Evolutionary conservation across 768 basidiomycete genomes (phyloP).

Genomic region (Amanita polypyramis): DNA sequence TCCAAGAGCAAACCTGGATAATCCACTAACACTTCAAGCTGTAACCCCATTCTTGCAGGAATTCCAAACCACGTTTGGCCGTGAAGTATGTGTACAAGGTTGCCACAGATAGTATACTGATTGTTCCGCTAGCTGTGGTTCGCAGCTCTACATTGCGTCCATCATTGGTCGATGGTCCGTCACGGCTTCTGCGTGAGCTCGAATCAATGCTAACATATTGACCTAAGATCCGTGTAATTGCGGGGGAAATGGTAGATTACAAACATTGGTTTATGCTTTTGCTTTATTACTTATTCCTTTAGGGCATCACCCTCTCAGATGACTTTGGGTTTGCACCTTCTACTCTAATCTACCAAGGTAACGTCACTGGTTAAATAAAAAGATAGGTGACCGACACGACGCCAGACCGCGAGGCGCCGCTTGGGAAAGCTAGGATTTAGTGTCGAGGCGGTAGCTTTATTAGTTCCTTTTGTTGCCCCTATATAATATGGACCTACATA

Average conservation of each 20-base stretch:
- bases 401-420: conserved; percentile 40
- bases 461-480: neutral
- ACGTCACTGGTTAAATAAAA: conserved; percentile 5
- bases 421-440: conserved; percentile 59
- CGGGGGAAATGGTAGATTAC: conserved; percentile 63
- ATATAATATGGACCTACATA: neutral
- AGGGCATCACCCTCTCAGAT: conserved; percentile 61
- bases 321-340: conserved; percentile 86
- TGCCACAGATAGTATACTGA: neutral
- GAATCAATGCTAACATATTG: neutral
- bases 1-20: conserved; percentile 36
- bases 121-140: conserved; percentile 63
- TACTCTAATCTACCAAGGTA: conserved; percentile 65
- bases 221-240: conserved; percentile 65
- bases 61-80: conserved; percentile 70
- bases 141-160: conserved; percentile 74
- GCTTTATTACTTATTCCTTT: conserved; percentile 4
- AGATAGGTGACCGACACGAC: conserved; percentile 4
- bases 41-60: conserved; percentile 71
- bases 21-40: conserved; percentile 63
- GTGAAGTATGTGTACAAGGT: conserved; percentile 44
- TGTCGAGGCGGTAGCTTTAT: neutral
- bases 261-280: conserved; percentile 2
- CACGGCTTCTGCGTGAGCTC: neutral
- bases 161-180: conserved; percentile 85